Evolutionary conservation across 2,329 filamentous ascomycete genomes (phyloP), one percentile per base, ranked within the genome.

Genomic region (Aspergillus brasiliensis): DNA sequence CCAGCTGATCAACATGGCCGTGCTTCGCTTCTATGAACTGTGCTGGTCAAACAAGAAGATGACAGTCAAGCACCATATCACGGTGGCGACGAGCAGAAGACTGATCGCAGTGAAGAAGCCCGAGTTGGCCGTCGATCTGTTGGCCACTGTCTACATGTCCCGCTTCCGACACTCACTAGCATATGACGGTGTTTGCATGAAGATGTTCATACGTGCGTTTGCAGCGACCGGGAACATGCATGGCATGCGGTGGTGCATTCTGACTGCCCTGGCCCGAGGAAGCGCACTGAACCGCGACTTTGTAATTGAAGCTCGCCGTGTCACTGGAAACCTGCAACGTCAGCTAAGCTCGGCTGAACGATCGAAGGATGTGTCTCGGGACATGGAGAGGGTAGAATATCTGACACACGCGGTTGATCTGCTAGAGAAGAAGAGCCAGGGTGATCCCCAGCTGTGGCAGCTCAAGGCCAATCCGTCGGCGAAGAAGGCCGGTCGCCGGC

Each of bases 201-300:
- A 77, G 59, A 71, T 78, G 62, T 68, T 78, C 47, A 44, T 75
- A 15, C 75, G 76, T 19, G 73, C 71, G 7, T 77, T 73, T 46
- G 67, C 72, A 1, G 57, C 58, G 2, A 56, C 62, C 5, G 65
- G 68, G 4, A 71, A 76, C 31, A 56, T 74, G 7, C 66, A 69
- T n/a, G 77, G 77, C 2, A 62, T 78, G 2, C 75, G 76, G 51
- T 79, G 77, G 77, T 77, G 75, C 51, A 69, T 78, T 42, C 54
- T 77, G 54, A 74, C 75, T 2, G 73, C 68, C n/a, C 65, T 78
- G 23, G 67, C 72, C 27, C 73, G 76, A 27, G 61, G 64, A 2
- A 74, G 71, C 31, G 69, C 72, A 11, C 57, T 73, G 23, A 69
- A 59, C 40, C 68, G 57, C 23, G 68, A 74, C 51, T 71, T 79